Evolutionary conservation across 257 asterid genomes (phyloP).

Genomic region (Scutellaria baicalensis): DNA sequence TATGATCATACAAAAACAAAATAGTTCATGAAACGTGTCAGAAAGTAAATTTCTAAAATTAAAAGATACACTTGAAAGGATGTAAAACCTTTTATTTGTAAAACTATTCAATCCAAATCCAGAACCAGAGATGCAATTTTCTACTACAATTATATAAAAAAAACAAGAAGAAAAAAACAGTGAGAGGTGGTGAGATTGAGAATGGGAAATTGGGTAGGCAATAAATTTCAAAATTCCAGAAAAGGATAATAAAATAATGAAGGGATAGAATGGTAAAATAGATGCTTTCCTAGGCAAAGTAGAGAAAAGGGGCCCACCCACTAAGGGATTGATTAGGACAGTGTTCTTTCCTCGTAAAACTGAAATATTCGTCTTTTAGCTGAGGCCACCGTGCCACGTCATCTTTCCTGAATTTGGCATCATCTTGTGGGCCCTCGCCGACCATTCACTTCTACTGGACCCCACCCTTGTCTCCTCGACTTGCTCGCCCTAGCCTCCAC

Average conservation of each 20-base stretch:
- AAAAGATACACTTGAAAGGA: no score
- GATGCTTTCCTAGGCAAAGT: slow-evolving; percentile 39
- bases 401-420: slow-evolving; percentile 6
- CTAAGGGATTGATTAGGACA: slow-evolving; percentile 32
- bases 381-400: slow-evolving; percentile 18
- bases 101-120: no score
- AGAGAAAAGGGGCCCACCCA: slow-evolving; percentile 29
- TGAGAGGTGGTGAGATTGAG: not conserved
- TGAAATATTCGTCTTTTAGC: slow-evolving; percentile 22
- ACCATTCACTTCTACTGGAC: slow-evolving; percentile 10
- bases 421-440: slow-evolving; percentile 21
- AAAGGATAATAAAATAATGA: not conserved
- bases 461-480: not conserved
- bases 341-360: slow-evolving; percentile 27
- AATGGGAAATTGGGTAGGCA: not conserved
- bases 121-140: no score
- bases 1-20: no score
- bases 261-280: not conserved
- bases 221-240: not conserved
- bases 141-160: no score
- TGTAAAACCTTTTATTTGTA: no score
- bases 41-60: no score
- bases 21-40: no score
- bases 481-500: not conserved
- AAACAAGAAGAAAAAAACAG: not conserved